phyloP scores from a whole-genome alignment of 352 stramenopile species.

The Phytopythium helicoides region DNA sequence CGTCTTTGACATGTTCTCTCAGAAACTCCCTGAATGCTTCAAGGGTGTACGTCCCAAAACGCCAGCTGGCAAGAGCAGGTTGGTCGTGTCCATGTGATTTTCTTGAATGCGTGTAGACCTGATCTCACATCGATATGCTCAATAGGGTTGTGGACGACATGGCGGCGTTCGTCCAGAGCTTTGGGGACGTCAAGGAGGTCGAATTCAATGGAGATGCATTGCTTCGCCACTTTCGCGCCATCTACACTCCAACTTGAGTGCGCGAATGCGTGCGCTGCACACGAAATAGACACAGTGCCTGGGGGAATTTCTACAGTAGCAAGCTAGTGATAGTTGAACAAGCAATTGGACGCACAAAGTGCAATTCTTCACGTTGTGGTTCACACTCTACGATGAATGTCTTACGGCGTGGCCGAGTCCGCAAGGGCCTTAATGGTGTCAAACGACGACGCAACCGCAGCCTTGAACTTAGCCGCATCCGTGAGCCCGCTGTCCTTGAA shows the following conservation, averaged over 20 bases:
- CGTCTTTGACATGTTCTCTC: slow-evolving; percentile 86
- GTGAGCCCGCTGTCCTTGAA: slow-evolving; percentile 77
- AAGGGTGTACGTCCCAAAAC: slow-evolving; percentile 80
- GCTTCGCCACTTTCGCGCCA: slow-evolving; percentile 55
- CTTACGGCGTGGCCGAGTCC: slow-evolving; percentile 42
- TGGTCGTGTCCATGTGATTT: slow-evolving; percentile 10
- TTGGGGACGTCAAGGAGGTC: slow-evolving; percentile 63
- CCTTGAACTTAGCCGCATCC: slow-evolving; percentile 69
- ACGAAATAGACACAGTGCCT: too few species aligned
- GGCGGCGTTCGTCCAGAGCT: slow-evolving; percentile 68
- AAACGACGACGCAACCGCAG: slow-evolving; percentile 54
- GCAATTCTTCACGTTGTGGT: too few species aligned
- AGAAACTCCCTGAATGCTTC: slow-evolving; percentile 90
- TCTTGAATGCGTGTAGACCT: neutral
- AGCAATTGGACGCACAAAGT: too few species aligned
- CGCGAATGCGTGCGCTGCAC: neutral
- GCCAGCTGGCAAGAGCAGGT: slow-evolving; percentile 67
- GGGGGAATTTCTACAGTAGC: neutral
- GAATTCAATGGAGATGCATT: slow-evolving; percentile 65
- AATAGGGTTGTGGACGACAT: slow-evolving; percentile 80
- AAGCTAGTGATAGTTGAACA: too few species aligned
- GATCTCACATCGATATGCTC: too few species aligned
- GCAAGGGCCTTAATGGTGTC: slow-evolving; percentile 80
- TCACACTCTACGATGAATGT: neutral
- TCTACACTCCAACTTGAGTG: slow-evolving; percentile 40